These are phyloP conservation scores for Staphylotrichum longicolle DNA, from an alignment of 495 filamentous ascomycete species.

Conservation along the genomic window DNA sequence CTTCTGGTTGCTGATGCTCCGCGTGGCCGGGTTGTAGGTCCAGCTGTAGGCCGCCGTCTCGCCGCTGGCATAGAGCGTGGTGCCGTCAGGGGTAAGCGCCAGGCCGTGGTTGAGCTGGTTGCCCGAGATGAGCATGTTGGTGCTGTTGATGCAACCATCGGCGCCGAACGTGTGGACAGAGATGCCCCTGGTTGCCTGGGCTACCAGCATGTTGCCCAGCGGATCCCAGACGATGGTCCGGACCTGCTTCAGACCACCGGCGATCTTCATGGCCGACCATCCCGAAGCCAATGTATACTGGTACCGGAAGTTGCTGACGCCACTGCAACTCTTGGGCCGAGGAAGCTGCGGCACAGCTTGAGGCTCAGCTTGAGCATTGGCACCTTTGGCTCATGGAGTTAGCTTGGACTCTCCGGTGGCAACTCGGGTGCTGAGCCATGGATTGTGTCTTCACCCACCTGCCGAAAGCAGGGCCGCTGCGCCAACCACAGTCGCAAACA, in stretches of 20 bases:
- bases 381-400: conserved; percentile 4
- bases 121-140: conserved; percentile 39
- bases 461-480: conserved; percentile 29
- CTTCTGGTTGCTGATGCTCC: conserved; percentile 45
- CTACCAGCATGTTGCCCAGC: conserved; percentile 59
- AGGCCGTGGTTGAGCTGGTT: conserved; percentile 65
- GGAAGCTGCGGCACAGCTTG: conserved; percentile 27
- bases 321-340: conserved; percentile 35
- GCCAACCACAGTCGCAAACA: neutral
- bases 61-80: conserved; percentile 61
- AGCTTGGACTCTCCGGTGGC: neutral
- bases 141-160: conserved; percentile 46
- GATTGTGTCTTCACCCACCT: conserved; percentile 19
- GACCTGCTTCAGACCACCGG: conserved; percentile 52
- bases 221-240: conserved; percentile 61
- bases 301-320: conserved; percentile 34
- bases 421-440: neutral
- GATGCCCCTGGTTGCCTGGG: conserved; percentile 54
- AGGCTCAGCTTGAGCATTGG: conserved; percentile 19
- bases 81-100: conserved; percentile 58
- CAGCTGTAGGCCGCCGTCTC: conserved; percentile 57
- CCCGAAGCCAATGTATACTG: conserved; percentile 49
- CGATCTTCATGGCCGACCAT: conserved; percentile 57
- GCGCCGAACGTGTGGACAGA: conserved; percentile 52
- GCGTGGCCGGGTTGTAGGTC: conserved; percentile 53